Percentiles rank a stretch among this genome's conserved stretches.
phyloP scores from a whole-genome alignment of 2,329 filamentous ascomycete genomes.

The Diaporthe citri region DNA sequence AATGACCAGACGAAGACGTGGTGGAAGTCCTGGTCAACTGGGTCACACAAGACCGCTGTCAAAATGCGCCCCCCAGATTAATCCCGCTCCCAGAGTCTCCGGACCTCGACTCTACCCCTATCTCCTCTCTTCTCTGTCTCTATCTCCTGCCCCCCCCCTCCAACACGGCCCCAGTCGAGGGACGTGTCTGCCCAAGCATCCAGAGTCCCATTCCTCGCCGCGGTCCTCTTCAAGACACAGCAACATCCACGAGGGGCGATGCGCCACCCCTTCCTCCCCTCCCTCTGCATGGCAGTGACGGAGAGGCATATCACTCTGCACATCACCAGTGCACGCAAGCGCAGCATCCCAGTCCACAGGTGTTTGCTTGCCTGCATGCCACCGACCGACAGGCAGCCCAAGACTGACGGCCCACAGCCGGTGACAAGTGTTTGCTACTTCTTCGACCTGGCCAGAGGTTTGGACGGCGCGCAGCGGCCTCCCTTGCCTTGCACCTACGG shows the following conservation, averaged over 20 bases:
- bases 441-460: neutral
- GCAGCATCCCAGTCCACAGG: neutral
- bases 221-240: neutral
- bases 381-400: neutral
- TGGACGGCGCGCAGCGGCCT: neutral
- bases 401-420: neutral
- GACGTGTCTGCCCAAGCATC: neutral
- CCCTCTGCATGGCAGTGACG: neutral
- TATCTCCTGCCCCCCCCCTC: too few species aligned
- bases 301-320: neutral
- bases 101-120: neutral
- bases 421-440: conserved; percentile 20
- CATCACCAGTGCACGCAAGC: neutral
- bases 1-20: neutral
- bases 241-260: neutral
- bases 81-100: neutral
- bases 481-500: neutral
- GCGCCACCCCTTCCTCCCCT: neutral
- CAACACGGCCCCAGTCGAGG: neutral
- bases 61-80: conserved; percentile 9
- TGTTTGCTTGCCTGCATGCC: conserved; percentile 17
- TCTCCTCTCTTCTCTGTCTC: neutral
- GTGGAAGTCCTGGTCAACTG: neutral
- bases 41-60: conserved; percentile 24
- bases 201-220: neutral